A percentile compares a stretch with the other conserved stretches of the same genome.
Conservation (phyloP, 2,329 filamentous ascomycete genomes). For the Colletotrichum chrysophilum region DNA sequence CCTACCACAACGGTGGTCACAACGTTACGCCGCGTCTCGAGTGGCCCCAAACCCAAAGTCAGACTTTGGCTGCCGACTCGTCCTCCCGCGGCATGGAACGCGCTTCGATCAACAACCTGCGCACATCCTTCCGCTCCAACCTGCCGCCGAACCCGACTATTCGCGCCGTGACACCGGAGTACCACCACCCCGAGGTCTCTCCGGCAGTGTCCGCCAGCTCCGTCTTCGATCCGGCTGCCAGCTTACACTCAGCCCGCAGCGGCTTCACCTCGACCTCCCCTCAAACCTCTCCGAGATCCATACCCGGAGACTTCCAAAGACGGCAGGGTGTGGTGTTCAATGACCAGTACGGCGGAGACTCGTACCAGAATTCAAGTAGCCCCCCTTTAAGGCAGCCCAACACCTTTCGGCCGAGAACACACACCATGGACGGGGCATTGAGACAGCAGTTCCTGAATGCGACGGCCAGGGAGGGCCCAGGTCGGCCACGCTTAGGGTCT, state of each 20-base stretch:
- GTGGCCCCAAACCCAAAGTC: slow-evolving; percentile 34
- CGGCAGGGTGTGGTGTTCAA: slow-evolving; percentile 67
- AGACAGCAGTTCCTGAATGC: slow-evolving; percentile 48
- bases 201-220: slow-evolving; percentile 5
- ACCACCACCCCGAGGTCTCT: slow-evolving; percentile 10
- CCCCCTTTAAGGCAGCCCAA: slow-evolving; percentile 33
- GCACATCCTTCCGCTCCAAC: slow-evolving; percentile 37
- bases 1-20: slow-evolving; percentile 40
- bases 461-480: slow-evolving; percentile 42
- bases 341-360: slow-evolving; percentile 53
- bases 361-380: slow-evolving; percentile 54
- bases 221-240: not conserved
- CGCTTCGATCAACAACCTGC: slow-evolving; percentile 37
- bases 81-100: slow-evolving; percentile 34
- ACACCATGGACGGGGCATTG: slow-evolving; percentile 62
- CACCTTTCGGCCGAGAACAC: slow-evolving; percentile 57
- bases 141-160: slow-evolving; percentile 50
- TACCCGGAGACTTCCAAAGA: slow-evolving; percentile 48
- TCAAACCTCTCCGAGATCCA: slow-evolving; percentile 53
- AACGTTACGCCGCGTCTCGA: slow-evolving; percentile 38
- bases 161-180: slow-evolving; percentile 72
- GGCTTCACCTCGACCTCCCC: slow-evolving; percentile 41
- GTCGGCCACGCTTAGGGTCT: slow-evolving; percentile 71
- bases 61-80: slow-evolving; percentile 20
- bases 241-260: slow-evolving; percentile 29